phyloP scores from a whole-genome alignment of 2,329 filamentous ascomycete genomes.

The Alternaria sp. region DNA sequence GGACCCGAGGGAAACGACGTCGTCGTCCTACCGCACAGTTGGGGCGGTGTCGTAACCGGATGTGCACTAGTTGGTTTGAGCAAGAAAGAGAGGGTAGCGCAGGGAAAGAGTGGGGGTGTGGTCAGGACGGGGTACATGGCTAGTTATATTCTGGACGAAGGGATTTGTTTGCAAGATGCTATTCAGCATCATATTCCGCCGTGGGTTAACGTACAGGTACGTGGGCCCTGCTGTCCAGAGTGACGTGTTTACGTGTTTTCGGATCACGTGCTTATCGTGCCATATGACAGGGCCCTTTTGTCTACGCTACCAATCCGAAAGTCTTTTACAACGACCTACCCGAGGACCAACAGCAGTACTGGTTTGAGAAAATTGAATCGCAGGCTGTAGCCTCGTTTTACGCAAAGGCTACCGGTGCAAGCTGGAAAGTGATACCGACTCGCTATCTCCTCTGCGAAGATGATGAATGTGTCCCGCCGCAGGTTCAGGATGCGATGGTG shows the following conservation, averaged over 20 bases:
- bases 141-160: conserved; percentile 51
- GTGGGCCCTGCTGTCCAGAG: too few relatives aligned
- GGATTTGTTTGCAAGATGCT: conserved; percentile 39
- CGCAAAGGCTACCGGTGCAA: conserved; percentile 36
- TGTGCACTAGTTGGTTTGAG: conserved; percentile 49
- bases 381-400: conserved; percentile 42
- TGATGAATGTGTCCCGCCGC: conserved; percentile 45
- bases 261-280: too few relatives aligned
- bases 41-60: conserved; percentile 54
- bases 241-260: too few relatives aligned
- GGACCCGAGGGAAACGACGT: conserved; percentile 53
- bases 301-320: neutral
- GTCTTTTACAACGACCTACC: conserved; percentile 46
- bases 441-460: conserved; percentile 52
- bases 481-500: conserved; percentile 46
- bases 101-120: conserved; percentile 53
- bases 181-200: neutral
- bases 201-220: neutral
- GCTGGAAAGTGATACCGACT: conserved; percentile 49
- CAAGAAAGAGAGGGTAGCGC: conserved; percentile 44
- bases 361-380: conserved; percentile 24
- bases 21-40: conserved; percentile 56
- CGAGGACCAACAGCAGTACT: conserved; percentile 32
- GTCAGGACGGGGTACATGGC: conserved; percentile 49
- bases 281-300: neutral